A percentile compares a stretch with the other conserved stretches of the same genome.
phyloP scores from a whole-genome alignment of 345 rosid species.

The Corchorus olitorius region DNA sequence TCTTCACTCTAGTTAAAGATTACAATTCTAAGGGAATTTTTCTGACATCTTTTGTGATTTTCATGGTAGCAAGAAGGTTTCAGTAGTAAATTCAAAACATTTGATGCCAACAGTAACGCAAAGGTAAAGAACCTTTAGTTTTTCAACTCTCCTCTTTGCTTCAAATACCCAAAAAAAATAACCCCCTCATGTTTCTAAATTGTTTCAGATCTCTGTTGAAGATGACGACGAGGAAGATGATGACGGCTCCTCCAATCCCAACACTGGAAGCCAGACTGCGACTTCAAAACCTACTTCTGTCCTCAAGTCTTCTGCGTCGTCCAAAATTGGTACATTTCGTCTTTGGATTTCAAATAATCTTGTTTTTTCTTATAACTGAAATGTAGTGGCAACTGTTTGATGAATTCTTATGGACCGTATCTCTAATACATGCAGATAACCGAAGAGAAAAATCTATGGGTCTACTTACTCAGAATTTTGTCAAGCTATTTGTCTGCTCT shows the following conservation, averaged over 20 bases:
- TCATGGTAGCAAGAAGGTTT: constrained; percentile 61
- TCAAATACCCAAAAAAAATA: neutral
- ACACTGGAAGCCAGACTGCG: constrained; percentile 66
- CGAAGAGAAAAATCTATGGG: constrained; percentile 87
- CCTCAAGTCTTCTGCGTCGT: constrained; percentile 48
- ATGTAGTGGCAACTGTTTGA: neutral
- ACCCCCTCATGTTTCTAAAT: neutral
- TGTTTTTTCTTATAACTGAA: neutral
- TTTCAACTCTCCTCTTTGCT: neutral
- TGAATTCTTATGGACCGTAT: neutral
- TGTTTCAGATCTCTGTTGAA: constrained; percentile 52
- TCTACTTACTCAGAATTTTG: constrained; percentile 85
- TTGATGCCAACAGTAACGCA: constrained; percentile 40
- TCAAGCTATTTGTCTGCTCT: constrained; percentile 80
- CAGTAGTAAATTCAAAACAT: constrained; percentile 45
- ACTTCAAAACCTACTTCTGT: constrained; percentile 42
- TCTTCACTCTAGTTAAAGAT: neutral
- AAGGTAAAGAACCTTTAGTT: constrained; percentile 42
- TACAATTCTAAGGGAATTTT: neutral
- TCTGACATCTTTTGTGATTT: constrained; percentile 21
- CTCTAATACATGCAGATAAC: constrained; percentile 49
- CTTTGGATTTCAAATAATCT: neutral
- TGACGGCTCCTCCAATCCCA: constrained; percentile 54
- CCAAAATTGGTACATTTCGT: constrained; percentile 42
- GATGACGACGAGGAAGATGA: constrained; percentile 64